phyloP scores from a whole-genome alignment of 75 land plant genomes.

The Picea sitchensis region DNA sequence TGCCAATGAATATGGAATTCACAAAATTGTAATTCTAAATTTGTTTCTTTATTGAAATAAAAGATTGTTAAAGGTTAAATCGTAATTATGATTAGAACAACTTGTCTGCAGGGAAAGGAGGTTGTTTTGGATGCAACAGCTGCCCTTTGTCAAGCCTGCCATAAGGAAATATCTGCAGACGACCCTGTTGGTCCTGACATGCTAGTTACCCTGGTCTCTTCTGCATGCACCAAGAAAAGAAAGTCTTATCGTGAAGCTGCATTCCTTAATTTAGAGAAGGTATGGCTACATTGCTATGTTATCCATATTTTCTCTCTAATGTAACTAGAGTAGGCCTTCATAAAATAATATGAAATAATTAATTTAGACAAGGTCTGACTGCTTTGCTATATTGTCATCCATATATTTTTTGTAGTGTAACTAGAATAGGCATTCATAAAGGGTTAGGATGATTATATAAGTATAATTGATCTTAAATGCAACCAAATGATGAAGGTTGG shows the following conservation, averaged over 20 bases:
- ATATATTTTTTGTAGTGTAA: not conserved
- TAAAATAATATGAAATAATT: not conserved
- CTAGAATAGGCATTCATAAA: not conserved
- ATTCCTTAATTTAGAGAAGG: constrained; percentile 71
- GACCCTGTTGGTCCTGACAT: constrained; percentile 38
- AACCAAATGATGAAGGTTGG: too few species aligned
- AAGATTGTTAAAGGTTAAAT: not conserved
- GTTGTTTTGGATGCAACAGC: constrained; percentile 60
- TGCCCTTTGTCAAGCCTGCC: constrained; percentile 62
- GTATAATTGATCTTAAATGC: too few species aligned
- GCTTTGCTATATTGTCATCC: not conserved
- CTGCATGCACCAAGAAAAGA: constrained; percentile 72
- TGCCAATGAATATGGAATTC: not conserved
- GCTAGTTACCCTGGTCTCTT: constrained; percentile 42
- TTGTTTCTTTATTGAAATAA: not conserved
- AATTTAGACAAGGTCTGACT: constrained; percentile 36
- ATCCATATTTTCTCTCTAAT: not conserved
- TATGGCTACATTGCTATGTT: constrained; percentile 5
- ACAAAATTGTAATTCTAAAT: not conserved
- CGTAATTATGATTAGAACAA: not conserved
- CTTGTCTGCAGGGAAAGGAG: constrained; percentile 73
- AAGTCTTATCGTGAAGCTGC: constrained; percentile 77
- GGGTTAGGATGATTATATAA: too few species aligned
- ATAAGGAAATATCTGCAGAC: constrained; percentile 43
- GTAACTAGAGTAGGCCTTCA: not conserved